Conservation (phyloP, 2,329 filamentous ascomycete genomes). For the Thermothelomyces thermophilus region DNA sequence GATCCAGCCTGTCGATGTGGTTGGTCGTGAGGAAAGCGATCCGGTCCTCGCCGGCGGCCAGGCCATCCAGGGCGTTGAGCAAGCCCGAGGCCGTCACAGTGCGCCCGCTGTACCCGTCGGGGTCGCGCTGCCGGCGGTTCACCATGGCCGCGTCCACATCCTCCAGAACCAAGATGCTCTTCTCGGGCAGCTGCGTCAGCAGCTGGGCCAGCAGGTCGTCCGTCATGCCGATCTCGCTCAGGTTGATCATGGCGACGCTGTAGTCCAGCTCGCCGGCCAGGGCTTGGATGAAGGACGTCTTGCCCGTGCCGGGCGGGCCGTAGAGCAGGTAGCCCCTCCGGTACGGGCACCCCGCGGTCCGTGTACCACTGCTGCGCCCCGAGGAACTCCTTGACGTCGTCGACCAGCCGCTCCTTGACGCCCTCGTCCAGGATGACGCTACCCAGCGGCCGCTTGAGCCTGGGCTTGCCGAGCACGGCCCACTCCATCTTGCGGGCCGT, state of each 20-base stretch:
- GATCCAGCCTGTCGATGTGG: conserved; percentile 81
- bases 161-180: conserved; percentile 77
- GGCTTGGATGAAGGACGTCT: conserved; percentile 94
- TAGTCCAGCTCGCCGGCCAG: conserved; percentile 89
- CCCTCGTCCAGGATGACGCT: conserved; percentile 83
- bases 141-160: conserved; percentile 88
- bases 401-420: conserved; percentile 72
- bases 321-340: conserved; percentile 82
- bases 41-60: conserved; percentile 91
- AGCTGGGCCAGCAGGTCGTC: conserved; percentile 84
- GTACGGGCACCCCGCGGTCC: conserved; percentile 90
- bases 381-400: conserved; percentile 78
- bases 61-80: conserved; percentile 77
- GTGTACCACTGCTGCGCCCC: conserved; percentile 78
- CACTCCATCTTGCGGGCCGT: conserved; percentile 79
- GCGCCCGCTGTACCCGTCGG: conserved; percentile 77
- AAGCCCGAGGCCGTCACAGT: conserved; percentile 93
- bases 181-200: conserved; percentile 74
- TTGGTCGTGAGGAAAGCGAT: conserved; percentile 94
- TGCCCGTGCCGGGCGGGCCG: conserved; percentile 84
- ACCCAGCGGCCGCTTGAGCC: conserved; percentile 77
- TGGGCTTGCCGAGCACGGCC: conserved; percentile 75
- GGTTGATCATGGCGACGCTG: conserved; percentile 84
- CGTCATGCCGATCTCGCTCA: conserved; percentile 82
- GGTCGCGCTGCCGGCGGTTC: conserved; percentile 68